phyloP scores from a whole-genome alignment of 1,139 yeast genomes.

The Protomyces inundatus region DNA sequence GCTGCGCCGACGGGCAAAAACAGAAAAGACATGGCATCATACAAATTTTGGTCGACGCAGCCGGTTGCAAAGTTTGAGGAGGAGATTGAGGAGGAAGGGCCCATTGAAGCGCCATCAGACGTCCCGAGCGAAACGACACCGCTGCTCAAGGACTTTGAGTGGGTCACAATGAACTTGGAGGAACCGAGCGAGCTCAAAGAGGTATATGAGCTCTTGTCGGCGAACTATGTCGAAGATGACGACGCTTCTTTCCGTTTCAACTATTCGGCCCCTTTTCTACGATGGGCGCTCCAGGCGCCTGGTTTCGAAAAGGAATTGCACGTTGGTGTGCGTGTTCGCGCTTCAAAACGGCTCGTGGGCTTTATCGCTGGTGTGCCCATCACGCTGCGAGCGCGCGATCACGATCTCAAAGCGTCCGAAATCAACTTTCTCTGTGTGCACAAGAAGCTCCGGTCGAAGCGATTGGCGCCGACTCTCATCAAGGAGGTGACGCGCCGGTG shows the following conservation, averaged over 20 bases:
- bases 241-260: conserved; percentile 90
- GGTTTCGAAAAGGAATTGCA: conserved; percentile 90
- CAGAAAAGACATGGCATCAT: conserved; percentile 74
- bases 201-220: conserved; percentile 72
- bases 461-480: conserved; percentile 89
- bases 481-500: conserved; percentile 93
- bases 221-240: conserved; percentile 89
- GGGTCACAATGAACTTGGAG: conserved; percentile 74
- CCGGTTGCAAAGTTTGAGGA: conserved; percentile 79
- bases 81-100: conserved; percentile 65
- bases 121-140: conserved; percentile 66
- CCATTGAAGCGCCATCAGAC: conserved; percentile 64
- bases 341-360: conserved; percentile 72
- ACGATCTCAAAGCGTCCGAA: conserved; percentile 64
- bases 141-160: conserved; percentile 72
- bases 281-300: conserved; percentile 93
- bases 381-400: conserved; percentile 56
- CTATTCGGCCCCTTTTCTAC: conserved; percentile 73
- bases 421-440: conserved; percentile 92
- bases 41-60: conserved; percentile 97
- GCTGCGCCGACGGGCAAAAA: conserved; percentile 23
- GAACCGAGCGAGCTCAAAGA: conserved; percentile 57
- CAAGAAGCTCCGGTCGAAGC: conserved; percentile 84
- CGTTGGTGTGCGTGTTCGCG: conserved; percentile 83
- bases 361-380: conserved; percentile 90